Evolutionary conservation across 2,329 filamentous ascomycete species (phyloP), one percentile per base, ranked within the genome.

Genomic region (Aspergillus tanneri): DNA sequence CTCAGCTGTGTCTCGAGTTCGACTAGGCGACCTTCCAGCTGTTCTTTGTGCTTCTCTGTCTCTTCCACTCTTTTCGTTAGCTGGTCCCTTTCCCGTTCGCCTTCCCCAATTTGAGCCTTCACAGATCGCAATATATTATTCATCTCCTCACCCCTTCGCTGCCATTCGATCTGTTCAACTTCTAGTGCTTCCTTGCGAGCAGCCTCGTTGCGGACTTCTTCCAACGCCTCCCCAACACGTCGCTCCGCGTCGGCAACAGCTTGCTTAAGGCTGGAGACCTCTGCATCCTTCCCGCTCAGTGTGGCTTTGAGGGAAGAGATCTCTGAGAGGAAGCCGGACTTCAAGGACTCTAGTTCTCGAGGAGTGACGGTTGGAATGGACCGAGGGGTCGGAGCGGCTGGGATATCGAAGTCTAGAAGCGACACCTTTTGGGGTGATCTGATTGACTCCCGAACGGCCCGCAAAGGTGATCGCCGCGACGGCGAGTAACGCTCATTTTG

Each of bases 271-370:
- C 87, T 92, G 42, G 85, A 79, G 27, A 93, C 89, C 68, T 97
- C 91, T 5, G 92, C 92, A 66, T 97, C 92, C 63, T 93, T 95
- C 40, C 93, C 93, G 60, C 86, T 91, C 8, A 99, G 77, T 8
- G 89, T 92, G 3, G 93, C 93, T 64, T 89, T 93, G 14, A 99
- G 81, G n/a, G 88, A 90, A 53, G 90, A 95, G 50, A 99, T 95
- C 66, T 97, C 89, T 0, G 91, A 95, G 43, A 95, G 79, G 61
- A 95, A 95, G 19, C 81, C 82, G 0, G 91, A 96, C 68, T 97
- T 97, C 51, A 97, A 78, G 11, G 87, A 88, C 66, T 99, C 93
- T 2, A 97, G 77, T 72, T 99, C 93, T 25, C 93, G 84, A 2
- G 93, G 88, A 2, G 91, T 96, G 58, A 97, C 87, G 7, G 86